Base-by-base conservation (phyloP, 2,329 filamentous ascomycete genomes). In the Chalaropsis thielavioides region DNA sequence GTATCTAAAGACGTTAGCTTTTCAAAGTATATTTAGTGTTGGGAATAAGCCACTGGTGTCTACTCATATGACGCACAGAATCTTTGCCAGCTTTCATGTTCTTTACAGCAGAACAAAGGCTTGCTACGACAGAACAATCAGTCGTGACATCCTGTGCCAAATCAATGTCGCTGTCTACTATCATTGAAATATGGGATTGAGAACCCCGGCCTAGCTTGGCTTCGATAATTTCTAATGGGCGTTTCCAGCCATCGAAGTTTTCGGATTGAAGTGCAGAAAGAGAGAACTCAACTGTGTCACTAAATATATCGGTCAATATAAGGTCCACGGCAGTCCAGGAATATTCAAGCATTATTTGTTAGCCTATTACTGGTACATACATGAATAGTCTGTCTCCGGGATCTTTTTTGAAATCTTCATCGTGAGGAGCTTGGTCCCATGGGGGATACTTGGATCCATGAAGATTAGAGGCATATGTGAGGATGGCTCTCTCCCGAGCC, bases 81-180 rank as follows among this genome's bases (percentile, higher is more conserved):
- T 81, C 79, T 73, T 87, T 81, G 1, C 87, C 87, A 19, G 85
- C 85, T 68, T 86, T 81, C 8, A 86, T 80, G 68, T 89, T 82
- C 49, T 86, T 85, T 67, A 87, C 85, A 27, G 84, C 86, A 31
- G 92, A 91, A 72, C 92, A 96, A 5, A 99, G 80, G 73, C 94
- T 96, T 17, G 94, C 94, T 35, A 99, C 92, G 2, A 99, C 92
- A 1, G 94, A 97, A 72, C 94, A 99, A 73, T 99, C 94, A 0
- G 92, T 95, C 4, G 92, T 92, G 67, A 95, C 85, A 74, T 99
- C 94, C 74, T 99, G 94, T 2, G 96, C 91, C 7, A 99, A 81
- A 74, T 99, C 92, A 68, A 89, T 84, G 15, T 82, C 80, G 8
- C 79, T 75, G 6, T 76, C 75, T 17, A 81, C 77, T 59, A 76